Base-by-base conservation (phyloP, 2,329 filamentous ascomycete genomes). In the Neofusicoccum laricinum region DNA sequence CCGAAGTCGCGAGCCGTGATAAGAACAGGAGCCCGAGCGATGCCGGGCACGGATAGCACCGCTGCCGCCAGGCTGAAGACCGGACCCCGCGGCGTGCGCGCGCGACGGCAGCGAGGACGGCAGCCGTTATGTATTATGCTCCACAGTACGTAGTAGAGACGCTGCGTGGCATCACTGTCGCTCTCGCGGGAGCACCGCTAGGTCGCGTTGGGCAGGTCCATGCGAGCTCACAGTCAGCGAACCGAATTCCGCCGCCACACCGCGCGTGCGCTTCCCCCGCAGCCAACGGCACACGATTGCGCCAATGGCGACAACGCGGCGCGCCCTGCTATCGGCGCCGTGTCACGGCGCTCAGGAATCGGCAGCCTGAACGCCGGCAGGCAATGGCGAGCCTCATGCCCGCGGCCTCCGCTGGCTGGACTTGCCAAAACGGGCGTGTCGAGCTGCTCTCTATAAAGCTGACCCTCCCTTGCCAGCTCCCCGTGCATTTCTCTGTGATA, bases 401-500 rank as follows among this genome's bases (percentile, higher is more conserved):
- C 51, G 51, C 36, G 51, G 36, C 36, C 51, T 43, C 51, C n/a
- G 55, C 40, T 59, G 55, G 55, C 55, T 59, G 55, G 25, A 59
- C 55, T 59, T 59, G 55, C 55, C 55, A 3, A 4, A 21, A 45
- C 10, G 25, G 55, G 55, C n/a, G n/a, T 14, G 6, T 10, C n/a
- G 10, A 21, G 10, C 40, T 46, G 41, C 55, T 10, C 41, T 46
- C 40, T 59, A 59, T 59, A 59, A 59, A 59, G 30, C 41, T 4
- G 25, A n/a, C 41, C 38, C 10, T 43, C n/a, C 32, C 30, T 30
- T 5, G n/a, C 55, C 38, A 25, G 6, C 4, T 15, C n/a, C 25
- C 40, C 36, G 11, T 46, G 15, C 51, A 15, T 41, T 59, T 59
- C 49, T 36, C 55, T 34, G 55, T 38, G 55, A 59, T 59, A 59